phyloP scores from a whole-genome alignment of 192 early-diverging fungal genomes.

The Podochytrium sp. region DNA sequence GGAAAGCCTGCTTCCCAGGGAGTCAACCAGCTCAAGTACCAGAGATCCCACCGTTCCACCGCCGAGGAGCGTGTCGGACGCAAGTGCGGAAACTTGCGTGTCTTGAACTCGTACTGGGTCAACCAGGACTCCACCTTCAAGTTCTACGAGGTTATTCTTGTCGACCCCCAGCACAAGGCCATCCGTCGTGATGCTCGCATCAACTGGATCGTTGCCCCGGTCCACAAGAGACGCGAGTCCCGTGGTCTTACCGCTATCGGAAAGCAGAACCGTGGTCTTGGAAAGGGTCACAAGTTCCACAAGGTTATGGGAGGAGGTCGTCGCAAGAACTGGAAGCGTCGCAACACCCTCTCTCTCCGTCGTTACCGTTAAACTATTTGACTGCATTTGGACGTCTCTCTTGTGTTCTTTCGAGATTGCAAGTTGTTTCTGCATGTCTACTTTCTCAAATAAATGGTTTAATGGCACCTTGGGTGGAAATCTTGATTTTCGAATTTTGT shows the following conservation, averaged over 20 bases:
- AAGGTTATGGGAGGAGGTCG: constrained; percentile 96
- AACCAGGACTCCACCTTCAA: constrained; percentile 99
- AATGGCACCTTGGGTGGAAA: too few species aligned
- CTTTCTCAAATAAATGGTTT: too few species aligned
- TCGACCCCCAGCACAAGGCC: constrained; percentile 96
- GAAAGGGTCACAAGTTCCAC: constrained; percentile 96
- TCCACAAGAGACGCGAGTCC: constrained; percentile 98
- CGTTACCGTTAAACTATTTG: constrained; percentile 95
- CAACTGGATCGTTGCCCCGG: constrained; percentile 98
- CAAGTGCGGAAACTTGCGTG: constrained; percentile 96
- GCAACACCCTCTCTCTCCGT: constrained; percentile 94
- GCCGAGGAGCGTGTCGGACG: constrained; percentile 98
- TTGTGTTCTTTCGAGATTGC: too few species aligned
- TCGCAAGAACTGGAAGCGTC: constrained; percentile 87
- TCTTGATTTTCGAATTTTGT: too few species aligned
- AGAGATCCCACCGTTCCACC: constrained; percentile 88
- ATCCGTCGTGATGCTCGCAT: constrained; percentile 98
- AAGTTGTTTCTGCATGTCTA: too few species aligned
- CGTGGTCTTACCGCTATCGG: constrained; percentile 97
- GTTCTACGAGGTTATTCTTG: constrained; percentile 98
- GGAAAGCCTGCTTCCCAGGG: constrained; percentile 98
- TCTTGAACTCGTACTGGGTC: constrained; percentile 99
- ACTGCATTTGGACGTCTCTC: too few species aligned
- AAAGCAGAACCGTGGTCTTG: constrained; percentile 96
- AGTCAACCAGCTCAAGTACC: constrained; percentile 99